phyloP scores from a whole-genome alignment of 129 eudicot genomes.

The carrot (Daucus carota) region DNA sequence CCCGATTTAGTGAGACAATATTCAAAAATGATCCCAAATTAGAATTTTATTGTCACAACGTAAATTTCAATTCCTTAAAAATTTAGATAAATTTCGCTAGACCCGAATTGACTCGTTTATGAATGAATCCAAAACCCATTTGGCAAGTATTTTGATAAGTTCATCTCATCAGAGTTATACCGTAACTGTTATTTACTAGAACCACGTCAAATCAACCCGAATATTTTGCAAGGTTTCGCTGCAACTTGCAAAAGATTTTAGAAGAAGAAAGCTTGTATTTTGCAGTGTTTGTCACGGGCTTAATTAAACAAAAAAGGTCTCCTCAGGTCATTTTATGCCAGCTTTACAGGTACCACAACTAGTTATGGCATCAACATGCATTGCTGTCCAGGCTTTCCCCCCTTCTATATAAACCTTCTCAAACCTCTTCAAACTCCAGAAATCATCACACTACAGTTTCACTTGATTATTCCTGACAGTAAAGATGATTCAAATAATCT shows the following conservation, averaged over 20 bases:
- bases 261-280: not conserved
- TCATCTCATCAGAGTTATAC: not conserved
- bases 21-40: too few species aligned
- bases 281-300: not conserved
- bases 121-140: too few species aligned
- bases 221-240: not conserved
- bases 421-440: slow-evolving; percentile 10
- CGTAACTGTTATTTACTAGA: not conserved
- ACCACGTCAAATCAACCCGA: not conserved
- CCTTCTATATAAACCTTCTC: slow-evolving; percentile 26
- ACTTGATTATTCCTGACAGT: not conserved
- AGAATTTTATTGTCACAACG: too few species aligned
- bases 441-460: not conserved
- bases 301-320: slow-evolving; percentile 2
- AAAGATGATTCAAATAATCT: slow-evolving; percentile 38
- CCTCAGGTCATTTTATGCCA: not conserved
- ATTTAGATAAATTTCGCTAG: too few species aligned
- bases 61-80: too few species aligned
- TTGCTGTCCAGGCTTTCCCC: not conserved
- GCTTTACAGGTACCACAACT: not conserved
- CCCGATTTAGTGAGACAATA: too few species aligned
- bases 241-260: not conserved
- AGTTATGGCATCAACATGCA: slow-evolving; percentile 7
- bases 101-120: too few species aligned
- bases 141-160: not conserved